phyloP scores from a whole-genome alignment of 176 grass and related monocot species.

The Musa beccarii region DNA sequence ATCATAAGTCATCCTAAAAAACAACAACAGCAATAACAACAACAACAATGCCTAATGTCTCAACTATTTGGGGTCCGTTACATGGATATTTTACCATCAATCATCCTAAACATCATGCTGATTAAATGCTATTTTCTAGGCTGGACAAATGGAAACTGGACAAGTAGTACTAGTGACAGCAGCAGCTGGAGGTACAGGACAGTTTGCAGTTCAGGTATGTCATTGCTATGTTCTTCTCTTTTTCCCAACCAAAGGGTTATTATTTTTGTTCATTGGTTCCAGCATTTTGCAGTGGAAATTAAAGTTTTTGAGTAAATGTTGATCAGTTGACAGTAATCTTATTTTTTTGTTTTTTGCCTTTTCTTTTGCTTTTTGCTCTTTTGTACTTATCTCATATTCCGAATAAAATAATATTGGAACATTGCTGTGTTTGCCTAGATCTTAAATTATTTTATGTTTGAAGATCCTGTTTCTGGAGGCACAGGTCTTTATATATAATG shows the following conservation, averaged over 20 bases:
- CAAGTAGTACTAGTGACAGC: conserved; percentile 84
- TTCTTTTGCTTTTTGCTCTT: background rate
- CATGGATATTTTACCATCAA: background rate
- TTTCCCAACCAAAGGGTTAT: conserved; percentile 19
- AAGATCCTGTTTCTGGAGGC: background rate
- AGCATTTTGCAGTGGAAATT: background rate
- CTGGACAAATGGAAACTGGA: conserved; percentile 79
- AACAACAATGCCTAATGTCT: no score
- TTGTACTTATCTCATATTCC: background rate
- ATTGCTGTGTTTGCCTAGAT: background rate
- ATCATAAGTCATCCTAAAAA: no score
- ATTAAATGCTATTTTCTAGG: conserved; percentile 31
- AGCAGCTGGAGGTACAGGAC: conserved; percentile 95
- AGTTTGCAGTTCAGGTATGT: conserved; percentile 93
- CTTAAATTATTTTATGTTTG: no score
- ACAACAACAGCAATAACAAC: no score
- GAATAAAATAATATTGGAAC: background rate
- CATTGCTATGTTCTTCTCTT: conserved; percentile 11
- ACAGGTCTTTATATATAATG: background rate
- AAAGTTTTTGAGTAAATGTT: background rate
- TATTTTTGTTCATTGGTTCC: conserved; percentile 10
- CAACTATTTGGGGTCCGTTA: background rate
- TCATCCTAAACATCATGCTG: background rate
- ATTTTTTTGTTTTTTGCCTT: background rate
- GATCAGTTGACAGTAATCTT: background rate